Evolutionary conservation across 257 asterid species (phyloP).

Genomic region (Solanum appendiculatum): DNA sequence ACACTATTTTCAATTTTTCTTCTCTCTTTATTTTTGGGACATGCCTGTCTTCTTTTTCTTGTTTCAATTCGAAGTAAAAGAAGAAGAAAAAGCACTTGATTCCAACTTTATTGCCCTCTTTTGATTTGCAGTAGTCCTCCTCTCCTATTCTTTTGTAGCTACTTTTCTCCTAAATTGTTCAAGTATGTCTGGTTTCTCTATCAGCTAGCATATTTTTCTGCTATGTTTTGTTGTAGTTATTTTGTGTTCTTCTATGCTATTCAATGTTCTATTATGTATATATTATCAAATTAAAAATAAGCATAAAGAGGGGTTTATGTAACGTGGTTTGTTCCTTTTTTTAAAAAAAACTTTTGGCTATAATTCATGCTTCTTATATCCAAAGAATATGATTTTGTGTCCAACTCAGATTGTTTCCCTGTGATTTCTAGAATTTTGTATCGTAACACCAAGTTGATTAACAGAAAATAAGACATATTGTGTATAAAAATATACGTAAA

Average conservation of each 20-base stretch:
- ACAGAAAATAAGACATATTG: background rate
- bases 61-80: background rate
- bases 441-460: background rate
- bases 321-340: background rate
- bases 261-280: background rate
- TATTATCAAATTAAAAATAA: background rate
- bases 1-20: background rate
- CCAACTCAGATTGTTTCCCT: background rate
- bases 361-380: background rate
- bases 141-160: background rate
- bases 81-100: background rate
- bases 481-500: background rate
- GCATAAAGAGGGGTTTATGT: background rate
- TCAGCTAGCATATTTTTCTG: background rate
- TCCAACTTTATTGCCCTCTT: background rate
- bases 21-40: background rate
- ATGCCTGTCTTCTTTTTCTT: background rate
- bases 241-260: background rate
- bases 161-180: background rate
- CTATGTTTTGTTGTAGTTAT: background rate
- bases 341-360: background rate
- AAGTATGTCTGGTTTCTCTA: background rate
- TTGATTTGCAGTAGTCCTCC: background rate
- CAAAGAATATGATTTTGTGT: background rate
- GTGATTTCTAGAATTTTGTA: background rate